Percentiles rank a stretch among this genome's conserved stretches.
Evolutionary conservation across 2,329 filamentous ascomycete species (phyloP).

Genomic region (Arthroderma sp.): DNA sequence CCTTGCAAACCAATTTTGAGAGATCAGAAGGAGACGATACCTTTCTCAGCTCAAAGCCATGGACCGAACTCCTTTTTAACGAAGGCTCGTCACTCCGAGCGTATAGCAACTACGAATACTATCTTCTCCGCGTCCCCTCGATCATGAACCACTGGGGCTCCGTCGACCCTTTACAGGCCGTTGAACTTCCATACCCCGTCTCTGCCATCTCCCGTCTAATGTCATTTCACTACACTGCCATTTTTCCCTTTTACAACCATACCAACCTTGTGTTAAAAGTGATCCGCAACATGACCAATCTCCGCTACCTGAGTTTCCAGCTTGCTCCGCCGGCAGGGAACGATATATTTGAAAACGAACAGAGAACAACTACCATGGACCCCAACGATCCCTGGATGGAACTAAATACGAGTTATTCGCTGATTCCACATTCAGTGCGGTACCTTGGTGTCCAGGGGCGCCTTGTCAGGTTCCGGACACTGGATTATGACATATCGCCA

Average conservation of each 20-base stretch:
- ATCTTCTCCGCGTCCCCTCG: constrained; percentile 51
- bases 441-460: constrained; percentile 17
- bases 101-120: constrained; percentile 62
- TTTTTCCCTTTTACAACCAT: constrained; percentile 56
- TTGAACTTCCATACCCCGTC: constrained; percentile 26
- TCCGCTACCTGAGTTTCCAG: constrained; percentile 47
- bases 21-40: constrained; percentile 16
- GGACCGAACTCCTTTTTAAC: constrained; percentile 56
- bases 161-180: constrained; percentile 16
- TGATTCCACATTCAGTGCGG: constrained; percentile 32
- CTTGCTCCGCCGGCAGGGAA: constrained; percentile 31
- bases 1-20: not conserved
- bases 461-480: constrained; percentile 20
- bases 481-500: constrained; percentile 24
- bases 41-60: constrained; percentile 50
- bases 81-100: constrained; percentile 63
- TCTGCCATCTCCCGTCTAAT: constrained; percentile 35
- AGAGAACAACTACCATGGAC: constrained; percentile 28
- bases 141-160: constrained; percentile 40
- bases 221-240: constrained; percentile 47
- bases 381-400: constrained; percentile 43
- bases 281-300: constrained; percentile 37
- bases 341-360: constrained; percentile 30
- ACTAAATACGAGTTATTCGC: constrained; percentile 40
- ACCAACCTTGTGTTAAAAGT: constrained; percentile 38